phyloP scores from a whole-genome alignment of 495 filamentous ascomycete species.

The Halenospora varia region DNA sequence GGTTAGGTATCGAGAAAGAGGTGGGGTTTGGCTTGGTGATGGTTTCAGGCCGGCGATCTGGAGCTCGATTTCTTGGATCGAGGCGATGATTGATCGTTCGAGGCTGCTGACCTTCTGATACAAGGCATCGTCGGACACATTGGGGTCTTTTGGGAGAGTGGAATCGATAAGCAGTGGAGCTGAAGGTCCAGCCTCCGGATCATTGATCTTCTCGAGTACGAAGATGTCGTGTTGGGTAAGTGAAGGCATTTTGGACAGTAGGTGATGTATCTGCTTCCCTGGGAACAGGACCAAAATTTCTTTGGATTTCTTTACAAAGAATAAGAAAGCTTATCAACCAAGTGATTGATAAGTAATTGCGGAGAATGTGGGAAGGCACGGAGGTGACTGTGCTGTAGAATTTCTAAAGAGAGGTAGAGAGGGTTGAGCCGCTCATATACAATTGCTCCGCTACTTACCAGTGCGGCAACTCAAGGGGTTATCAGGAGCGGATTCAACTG shows the following conservation, averaged over 20 bases:
- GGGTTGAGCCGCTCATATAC: not conserved
- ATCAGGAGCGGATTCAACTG: not conserved
- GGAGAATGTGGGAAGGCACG: not conserved
- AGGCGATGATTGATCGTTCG: constrained; percentile 44
- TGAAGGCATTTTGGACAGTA: constrained; percentile 36
- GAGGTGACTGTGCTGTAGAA: no score
- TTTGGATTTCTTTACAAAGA: not conserved
- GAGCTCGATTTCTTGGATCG: constrained; percentile 45
- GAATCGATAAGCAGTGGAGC: constrained; percentile 49
- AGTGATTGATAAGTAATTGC: not conserved
- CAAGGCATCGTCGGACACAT: constrained; percentile 32
- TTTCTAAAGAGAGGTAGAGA: no score
- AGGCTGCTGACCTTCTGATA: constrained; percentile 35
- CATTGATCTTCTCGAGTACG: constrained; percentile 74
- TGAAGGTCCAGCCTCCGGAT: constrained; percentile 65
- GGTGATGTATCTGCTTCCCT: not conserved
- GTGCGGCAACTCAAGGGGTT: not conserved
- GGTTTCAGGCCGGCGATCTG: constrained; percentile 37
- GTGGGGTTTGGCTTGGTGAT: constrained; percentile 16
- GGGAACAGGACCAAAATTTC: not conserved
- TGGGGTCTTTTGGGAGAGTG: constrained; percentile 57
- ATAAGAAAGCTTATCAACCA: not conserved
- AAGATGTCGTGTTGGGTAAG: constrained; percentile 67
- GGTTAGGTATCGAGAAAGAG: constrained; percentile 30
- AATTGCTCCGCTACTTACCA: not conserved